Percentiles rank a stretch among this genome's conserved stretches.
phyloP scores from a whole-genome alignment of 371 early-diverging fungal species.

The Nematocida major region DNA sequence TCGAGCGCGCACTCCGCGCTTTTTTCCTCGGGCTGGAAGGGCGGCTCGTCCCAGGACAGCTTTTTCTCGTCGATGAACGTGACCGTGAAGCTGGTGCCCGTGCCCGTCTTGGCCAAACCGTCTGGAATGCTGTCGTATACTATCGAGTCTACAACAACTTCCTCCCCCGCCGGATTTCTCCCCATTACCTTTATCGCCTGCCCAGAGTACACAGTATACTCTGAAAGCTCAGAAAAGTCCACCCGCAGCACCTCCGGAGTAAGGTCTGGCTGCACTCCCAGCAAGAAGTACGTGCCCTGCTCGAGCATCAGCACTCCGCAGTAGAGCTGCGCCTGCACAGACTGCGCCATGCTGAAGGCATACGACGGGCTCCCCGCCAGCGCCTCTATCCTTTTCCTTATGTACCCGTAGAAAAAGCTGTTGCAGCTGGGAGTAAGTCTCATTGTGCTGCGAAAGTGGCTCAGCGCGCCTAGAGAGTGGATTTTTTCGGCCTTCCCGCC shows the following conservation, averaged over 20 bases:
- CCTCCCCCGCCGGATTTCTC: constrained; percentile 1
- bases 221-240: neutral
- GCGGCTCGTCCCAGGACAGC: neutral
- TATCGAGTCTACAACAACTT: neutral
- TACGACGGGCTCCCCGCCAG: neutral
- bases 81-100: neutral
- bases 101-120: neutral
- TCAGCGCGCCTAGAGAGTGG: neutral
- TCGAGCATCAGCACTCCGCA: constrained; percentile 1
- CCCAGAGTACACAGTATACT: constrained; percentile 21
- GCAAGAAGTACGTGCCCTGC: neutral
- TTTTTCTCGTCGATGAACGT: neutral
- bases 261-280: neutral
- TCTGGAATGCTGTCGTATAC: neutral
- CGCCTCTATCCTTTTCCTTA: neutral
- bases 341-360: neutral
- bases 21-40: neutral
- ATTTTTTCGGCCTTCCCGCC: neutral
- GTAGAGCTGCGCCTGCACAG: neutral
- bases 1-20: neutral
- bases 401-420: neutral
- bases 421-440: neutral
- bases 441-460: neutral
- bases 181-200: constrained; percentile 26
- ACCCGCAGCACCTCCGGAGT: neutral